Percentiles rank a stretch among this genome's conserved stretches.
Conservation (phyloP, 345 rosid genomes). For the Arabis alpina region DNA sequence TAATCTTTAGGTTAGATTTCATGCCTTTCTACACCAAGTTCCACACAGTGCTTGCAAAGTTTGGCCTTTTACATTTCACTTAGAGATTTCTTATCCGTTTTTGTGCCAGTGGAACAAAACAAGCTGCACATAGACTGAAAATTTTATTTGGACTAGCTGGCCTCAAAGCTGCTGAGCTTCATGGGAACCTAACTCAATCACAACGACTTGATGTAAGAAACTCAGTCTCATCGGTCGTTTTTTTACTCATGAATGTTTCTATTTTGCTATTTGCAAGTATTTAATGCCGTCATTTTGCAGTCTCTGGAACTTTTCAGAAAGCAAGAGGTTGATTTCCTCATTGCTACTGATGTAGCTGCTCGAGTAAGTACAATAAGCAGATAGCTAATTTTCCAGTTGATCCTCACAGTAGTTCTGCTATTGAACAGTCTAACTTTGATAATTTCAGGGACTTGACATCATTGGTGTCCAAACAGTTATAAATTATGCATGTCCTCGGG, state of each 20-base stretch:
- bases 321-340: constrained; percentile 88
- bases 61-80: constrained; percentile 17
- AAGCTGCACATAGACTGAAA: constrained; percentile 94
- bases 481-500: constrained; percentile 96
- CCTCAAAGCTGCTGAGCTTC: constrained; percentile 93
- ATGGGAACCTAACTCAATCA: constrained; percentile 95
- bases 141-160: constrained; percentile 88
- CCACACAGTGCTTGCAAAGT: constrained; percentile 7
- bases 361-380: constrained; percentile 62
- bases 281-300: constrained; percentile 49
- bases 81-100: constrained; percentile 31
- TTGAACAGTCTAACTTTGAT: constrained; percentile 25
- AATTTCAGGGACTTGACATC: constrained; percentile 85
- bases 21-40: constrained; percentile 14
- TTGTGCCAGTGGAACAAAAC: constrained; percentile 86
- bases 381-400: constrained; percentile 2
- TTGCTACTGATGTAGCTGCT: constrained; percentile 97
- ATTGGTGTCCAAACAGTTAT: constrained; percentile 97
- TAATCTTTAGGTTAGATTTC: constrained; percentile 77
- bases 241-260: constrained; percentile 12
- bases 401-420: constrained; percentile 21
- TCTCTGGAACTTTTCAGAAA: constrained; percentile 93
- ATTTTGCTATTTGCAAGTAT: constrained; percentile 10
- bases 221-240: constrained; percentile 13
- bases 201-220: constrained; percentile 92